These are phyloP conservation scores for Blastomyces percursus DNA, from an alignment of 2,329 filamentous ascomycete species.

Conservation along the genomic window DNA sequence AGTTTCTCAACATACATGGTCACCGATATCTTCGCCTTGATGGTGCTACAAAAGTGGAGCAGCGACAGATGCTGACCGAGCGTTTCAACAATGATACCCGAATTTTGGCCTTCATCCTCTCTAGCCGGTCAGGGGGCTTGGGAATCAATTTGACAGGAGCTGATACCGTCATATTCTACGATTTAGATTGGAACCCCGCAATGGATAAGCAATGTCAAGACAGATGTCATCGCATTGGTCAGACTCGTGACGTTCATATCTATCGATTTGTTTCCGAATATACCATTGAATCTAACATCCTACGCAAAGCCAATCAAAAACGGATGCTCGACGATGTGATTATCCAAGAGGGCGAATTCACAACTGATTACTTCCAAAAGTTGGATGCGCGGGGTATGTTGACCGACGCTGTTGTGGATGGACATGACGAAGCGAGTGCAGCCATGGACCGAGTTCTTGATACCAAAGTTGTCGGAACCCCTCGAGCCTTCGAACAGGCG, in stretches of 20 bases:
- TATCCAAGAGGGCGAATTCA: conserved; percentile 96
- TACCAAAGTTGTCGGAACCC: conserved; percentile 52
- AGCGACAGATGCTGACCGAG: conserved; percentile 88
- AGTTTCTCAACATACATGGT: conserved; percentile 94
- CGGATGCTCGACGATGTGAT: conserved; percentile 96
- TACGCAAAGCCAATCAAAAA: conserved; percentile 94
- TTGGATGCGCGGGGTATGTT: conserved; percentile 59
- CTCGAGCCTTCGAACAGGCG: conserved; percentile 70
- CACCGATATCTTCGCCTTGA: conserved; percentile 95
- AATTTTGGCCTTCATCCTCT: conserved; percentile 91
- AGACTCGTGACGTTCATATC: conserved; percentile 95
- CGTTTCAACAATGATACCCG: conserved; percentile 91
- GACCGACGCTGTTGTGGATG: conserved; percentile 40
- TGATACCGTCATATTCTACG: conserved; percentile 97
- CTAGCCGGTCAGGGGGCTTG: conserved; percentile 82
- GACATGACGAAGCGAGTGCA: conserved; percentile 61
- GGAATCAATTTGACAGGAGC: conserved; percentile 96
- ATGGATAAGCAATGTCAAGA: conserved; percentile 99
- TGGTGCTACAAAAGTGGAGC: conserved; percentile 91
- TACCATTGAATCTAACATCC: conserved; percentile 95
- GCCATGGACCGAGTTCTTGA: conserved; percentile 82
- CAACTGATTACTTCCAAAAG: conserved; percentile 88
- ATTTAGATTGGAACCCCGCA: conserved; percentile 97
- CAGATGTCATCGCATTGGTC: conserved; percentile 89
- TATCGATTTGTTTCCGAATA: conserved; percentile 88